Conservation (phyloP, 2,329 filamentous ascomycete genomes). For the Elsinoe perseae region DNA sequence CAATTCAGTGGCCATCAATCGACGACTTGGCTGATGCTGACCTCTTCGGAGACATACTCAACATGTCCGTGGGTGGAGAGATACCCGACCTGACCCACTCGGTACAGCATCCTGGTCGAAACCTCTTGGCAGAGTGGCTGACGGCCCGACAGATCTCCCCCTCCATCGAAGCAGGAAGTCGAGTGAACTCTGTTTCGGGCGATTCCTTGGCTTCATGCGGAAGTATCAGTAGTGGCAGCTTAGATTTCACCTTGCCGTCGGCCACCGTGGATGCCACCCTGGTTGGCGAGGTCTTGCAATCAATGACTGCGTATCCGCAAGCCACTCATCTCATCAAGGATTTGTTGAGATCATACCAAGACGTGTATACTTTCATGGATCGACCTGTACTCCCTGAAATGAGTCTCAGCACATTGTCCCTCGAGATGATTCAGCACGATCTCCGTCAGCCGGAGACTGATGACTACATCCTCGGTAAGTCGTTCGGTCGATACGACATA, state of each 20-base stretch:
- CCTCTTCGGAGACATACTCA: background rate
- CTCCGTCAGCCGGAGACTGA: background rate
- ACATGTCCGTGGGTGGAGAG: background rate
- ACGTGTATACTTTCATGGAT: background rate
- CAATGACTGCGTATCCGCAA: background rate
- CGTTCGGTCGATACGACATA: background rate
- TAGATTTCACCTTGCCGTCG: background rate
- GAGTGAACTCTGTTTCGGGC: background rate
- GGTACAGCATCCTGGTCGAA: background rate
- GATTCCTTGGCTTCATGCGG: background rate
- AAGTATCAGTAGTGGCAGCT: background rate
- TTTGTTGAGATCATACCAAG: background rate
- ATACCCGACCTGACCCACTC: slow-evolving; percentile 1
- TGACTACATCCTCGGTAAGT: slow-evolving; percentile 3
- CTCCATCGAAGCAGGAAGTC: background rate
- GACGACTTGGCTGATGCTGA: background rate
- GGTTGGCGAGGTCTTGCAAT: background rate
- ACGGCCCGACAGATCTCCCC: background rate
- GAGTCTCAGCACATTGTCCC: background rate
- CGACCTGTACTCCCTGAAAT: background rate
- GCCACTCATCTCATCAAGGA: background rate
- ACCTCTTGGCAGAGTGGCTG: background rate
- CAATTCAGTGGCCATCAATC: background rate
- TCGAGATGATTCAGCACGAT: background rate
- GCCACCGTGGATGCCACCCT: background rate